Evolutionary conservation across 1,139 yeast genomes (phyloP), one percentile per base, ranked within the genome.

Genomic region (Hyphopichia burtonii): DNA sequence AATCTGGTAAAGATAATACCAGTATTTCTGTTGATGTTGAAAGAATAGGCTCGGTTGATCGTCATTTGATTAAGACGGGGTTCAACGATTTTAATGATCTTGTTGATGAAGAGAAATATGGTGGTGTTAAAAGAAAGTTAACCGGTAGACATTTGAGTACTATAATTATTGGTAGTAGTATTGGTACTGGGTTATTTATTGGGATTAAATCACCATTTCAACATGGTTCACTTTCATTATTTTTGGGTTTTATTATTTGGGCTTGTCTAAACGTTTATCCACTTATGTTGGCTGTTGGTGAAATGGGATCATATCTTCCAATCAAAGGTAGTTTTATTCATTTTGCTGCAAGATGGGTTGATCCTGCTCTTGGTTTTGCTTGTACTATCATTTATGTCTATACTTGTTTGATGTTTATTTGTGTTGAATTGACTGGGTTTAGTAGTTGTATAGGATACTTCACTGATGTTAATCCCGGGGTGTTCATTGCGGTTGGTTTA

Each of bases 91-190:
- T 69, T 42, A 44, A 68, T 38, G 68, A 64, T 43, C 53, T 51
- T 37, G 49, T 64, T 8, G 69, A 68, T 40, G 52, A 55, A 3
- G 62, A 55, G 15, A 61, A 64, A 39, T 65, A 67, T 46, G 74
- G 74, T 19, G 49, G 51, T 17, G 12, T 15, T 10, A 3, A 67
- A 44, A 61, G 79, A 47, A 66, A 66, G 37, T 59, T 76, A 36
- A 61, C 63, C 33, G 56, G 70, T 12, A 63, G 81, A 38, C 81
- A 76, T 55, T 69, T 76, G 16, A 61, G 71, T 35, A 63, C 76
- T 50, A 71, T 76, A 65, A 71, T 76, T 39, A 69, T 76, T 38
- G 80, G 81, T 14, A 78, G 74, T 43, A 61, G 73, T 43, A 72
- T 76, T 37, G 80, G 80, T 25, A 68, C 78, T 2, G 81, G 80